Evolutionary conservation across 2,329 filamentous ascomycete genomes (phyloP).

Genomic region (Diaporthe ilicicola): DNA sequence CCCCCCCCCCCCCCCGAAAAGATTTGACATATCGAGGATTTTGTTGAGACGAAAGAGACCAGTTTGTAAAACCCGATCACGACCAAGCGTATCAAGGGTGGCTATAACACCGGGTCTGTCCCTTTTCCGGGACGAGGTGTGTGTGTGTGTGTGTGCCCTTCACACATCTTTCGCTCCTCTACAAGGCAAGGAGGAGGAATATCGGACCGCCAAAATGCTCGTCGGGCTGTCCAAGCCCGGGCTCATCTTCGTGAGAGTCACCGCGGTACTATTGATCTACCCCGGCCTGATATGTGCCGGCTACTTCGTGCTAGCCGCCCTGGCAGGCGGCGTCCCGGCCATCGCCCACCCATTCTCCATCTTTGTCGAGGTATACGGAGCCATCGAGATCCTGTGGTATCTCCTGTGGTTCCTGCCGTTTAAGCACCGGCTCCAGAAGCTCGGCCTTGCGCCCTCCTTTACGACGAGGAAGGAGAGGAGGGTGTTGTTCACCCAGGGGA

Average conservation of each 20-base stretch:
- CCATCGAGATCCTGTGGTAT: conserved; percentile 36
- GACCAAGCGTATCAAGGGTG: not conserved
- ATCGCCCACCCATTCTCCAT: conserved; percentile 39
- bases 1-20: not conserved
- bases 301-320: conserved; percentile 14
- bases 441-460: not conserved
- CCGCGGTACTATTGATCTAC: not conserved
- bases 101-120: not conserved
- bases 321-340: conserved; percentile 34
- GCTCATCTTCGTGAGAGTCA: not conserved
- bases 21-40: conserved; percentile 13
- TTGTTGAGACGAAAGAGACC: not conserved
- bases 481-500: conserved; percentile 21
- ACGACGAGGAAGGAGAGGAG: conserved; percentile 31
- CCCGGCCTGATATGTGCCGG: not conserved
- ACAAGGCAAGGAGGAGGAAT: not conserved
- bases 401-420: conserved; percentile 35
- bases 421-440: conserved; percentile 31
- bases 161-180: not conserved
- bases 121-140: not conserved
- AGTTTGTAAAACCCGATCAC: conserved; percentile 7
- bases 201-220: not conserved
- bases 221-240: conserved; percentile 15
- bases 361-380: conserved; percentile 35
- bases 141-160: too few relatives aligned